A percentile compares a stretch with the other conserved stretches of the same genome.
Conservation (phyloP, 2,329 filamentous ascomycete species). For the Periconia sp. region DNA sequence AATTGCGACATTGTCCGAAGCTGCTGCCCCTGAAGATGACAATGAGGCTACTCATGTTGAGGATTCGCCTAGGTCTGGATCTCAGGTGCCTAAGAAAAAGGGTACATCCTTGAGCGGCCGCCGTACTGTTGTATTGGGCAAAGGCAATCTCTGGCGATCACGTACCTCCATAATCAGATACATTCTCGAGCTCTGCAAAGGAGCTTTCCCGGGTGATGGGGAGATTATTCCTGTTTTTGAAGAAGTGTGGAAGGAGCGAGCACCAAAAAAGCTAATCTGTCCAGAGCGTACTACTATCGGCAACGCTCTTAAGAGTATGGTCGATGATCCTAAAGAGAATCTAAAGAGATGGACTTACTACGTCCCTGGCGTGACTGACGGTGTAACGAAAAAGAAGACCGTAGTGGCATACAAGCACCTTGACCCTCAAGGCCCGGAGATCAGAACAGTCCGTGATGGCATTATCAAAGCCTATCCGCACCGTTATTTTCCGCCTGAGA, state of each 20-base stretch:
- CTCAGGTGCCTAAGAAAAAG: neutral
- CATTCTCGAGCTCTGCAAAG: constrained; percentile 60
- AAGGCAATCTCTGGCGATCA: constrained; percentile 53
- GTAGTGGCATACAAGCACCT: constrained; percentile 58
- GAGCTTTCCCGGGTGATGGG: constrained; percentile 61
- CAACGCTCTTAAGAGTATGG: constrained; percentile 56
- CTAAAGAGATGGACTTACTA: constrained; percentile 55
- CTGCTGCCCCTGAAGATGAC: too few relatives aligned
- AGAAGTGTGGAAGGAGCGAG: constrained; percentile 58
- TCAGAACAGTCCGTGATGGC: constrained; percentile 56
- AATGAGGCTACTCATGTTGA: too few relatives aligned
- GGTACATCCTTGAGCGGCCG: too few relatives aligned
- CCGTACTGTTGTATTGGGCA: constrained; percentile 34
- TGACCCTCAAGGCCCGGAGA: constrained; percentile 50
- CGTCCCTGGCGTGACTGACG: constrained; percentile 22
- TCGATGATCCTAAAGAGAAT: constrained; percentile 52
- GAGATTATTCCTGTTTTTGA: constrained; percentile 63
- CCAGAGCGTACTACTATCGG: constrained; percentile 62
- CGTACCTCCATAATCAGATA: constrained; percentile 59
- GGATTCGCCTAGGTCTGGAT: neutral
- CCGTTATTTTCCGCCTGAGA: constrained; percentile 41
- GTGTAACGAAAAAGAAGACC: constrained; percentile 52
- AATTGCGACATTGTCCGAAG: too few relatives aligned
- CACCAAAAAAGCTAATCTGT: constrained; percentile 43
- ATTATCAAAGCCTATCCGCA: constrained; percentile 53